Evolutionary conservation across 257 asterid species (phyloP), one percentile per base, ranked within the genome.

Genomic region (Buddleja alternifolia): DNA sequence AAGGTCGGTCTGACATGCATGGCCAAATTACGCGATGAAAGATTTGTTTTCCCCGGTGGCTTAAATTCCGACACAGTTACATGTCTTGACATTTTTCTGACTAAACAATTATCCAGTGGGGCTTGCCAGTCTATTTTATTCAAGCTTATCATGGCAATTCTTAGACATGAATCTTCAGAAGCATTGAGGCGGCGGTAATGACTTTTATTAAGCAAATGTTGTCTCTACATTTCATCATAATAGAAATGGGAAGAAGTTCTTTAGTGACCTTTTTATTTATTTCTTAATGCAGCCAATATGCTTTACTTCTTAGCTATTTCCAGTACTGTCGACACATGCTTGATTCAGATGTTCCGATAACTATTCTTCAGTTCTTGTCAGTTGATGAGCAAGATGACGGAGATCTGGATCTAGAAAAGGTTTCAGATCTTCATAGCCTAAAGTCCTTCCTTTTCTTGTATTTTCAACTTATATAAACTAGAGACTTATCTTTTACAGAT

Each of bases 1-100:
- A 75, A 94, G 99, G 99, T 94, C 79, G 93, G 85, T 71, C 92
- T 94, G 60, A 94, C 99, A 63, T 90, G 97, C 88, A 90, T 94
- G 96, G 96, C 99, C 39, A 90, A 91, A 66, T 84, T 94, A 50
- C 96, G 97, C 25, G 96, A 90, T 72, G 96, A 88, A 65, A 78
- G 96, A 71, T 94, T 88, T 79, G 80, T 81, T 42, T 78, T 85
- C 78, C 92, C 94, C 50, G 82, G 91, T 76, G 90, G 85, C 80
- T 52, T 86, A 36, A 80, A 82, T 67, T 83, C 90, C n/a, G 97
- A 91, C 60, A 82, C 88, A 0, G 81, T 90, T 58, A 80, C 90
- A 17, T 83, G 80, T 77, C 88, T 94, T 66, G 97, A 94, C 80
- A 78, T 94, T 73, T 78, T 87, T 61, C 76, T 85, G 88, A 78